Base-by-base conservation (phyloP, 73 alveolate genomes). In the Symbiodinium natans region DNA sequence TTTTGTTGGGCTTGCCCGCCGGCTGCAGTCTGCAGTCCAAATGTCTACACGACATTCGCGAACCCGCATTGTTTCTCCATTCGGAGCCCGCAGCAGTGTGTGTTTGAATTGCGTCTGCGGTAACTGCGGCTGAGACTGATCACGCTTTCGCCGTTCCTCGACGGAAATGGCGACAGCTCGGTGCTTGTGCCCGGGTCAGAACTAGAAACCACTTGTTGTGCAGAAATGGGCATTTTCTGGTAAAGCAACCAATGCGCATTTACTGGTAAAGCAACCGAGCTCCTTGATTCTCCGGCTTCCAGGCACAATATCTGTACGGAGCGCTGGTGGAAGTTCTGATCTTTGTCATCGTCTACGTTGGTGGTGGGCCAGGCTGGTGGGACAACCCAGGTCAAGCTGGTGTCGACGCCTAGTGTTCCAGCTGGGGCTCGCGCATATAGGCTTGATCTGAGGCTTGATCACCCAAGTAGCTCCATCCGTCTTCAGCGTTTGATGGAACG, bases 141-240 rank as follows among this genome's bases (percentile, higher is more conserved):
- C 88, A 90, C 88, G n/a, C 88, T 90, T 15, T 56, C 97, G 88
- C 97, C 97, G 17, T 90, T 90, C 77, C 88, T 90, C 52, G 97
- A 90, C 34, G 97, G 97, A 87, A 68, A 90, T 39, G 41, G 88
- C 27, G 97, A 90, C 36, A 71, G 88, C 10, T 63, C 88, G 34
- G 36, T 90, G 41, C 41, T 90, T 15, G 97, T 33, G 43, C 7
- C 84, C 84, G 17, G 40, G 84, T 42, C 42, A 73, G 84, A n/a
- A 9, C 27, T 4, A 33, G 23, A 34, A 8, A 10, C 8, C 17
- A 10, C 17, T 8, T 48, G 8, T 48, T 48, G 63, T 48, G 17
- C 8, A 48, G 17, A 48, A 48, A 48, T 48, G 63, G 8, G 23
- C 63, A 48, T 8, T 48, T 48, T 8, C 63, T 10, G 63, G n/a